Percentiles rank a stretch among this genome's conserved stretches.
Conservation (phyloP, 1,284 basidiomycete genomes). For the Phenoliferia sp. region DNA sequence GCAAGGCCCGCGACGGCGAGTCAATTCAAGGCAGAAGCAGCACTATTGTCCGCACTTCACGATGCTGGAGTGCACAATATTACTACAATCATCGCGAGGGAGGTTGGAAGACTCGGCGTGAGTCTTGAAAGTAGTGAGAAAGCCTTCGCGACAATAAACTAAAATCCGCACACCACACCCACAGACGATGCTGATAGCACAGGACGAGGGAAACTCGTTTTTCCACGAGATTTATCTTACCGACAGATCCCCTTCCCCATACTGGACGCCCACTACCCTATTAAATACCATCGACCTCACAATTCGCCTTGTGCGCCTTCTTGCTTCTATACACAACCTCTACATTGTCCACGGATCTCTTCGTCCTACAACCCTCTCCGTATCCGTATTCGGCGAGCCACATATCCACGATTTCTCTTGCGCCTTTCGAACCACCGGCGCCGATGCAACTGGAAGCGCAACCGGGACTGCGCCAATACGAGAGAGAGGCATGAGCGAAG, state of each 20-base stretch:
- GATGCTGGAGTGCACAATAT: constrained; percentile 16
- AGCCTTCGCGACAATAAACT: neutral
- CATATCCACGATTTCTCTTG: constrained; percentile 31
- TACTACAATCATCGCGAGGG: constrained; percentile 15
- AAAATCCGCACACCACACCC: neutral
- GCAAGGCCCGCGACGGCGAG: constrained; percentile 12
- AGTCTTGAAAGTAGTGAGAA: neutral
- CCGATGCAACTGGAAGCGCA: neutral
- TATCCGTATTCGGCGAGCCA: constrained; percentile 13
- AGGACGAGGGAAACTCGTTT: constrained; percentile 11
- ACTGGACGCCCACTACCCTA: constrained; percentile 18
- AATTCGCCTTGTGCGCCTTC: constrained; percentile 17
- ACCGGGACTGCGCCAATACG: too few species aligned
- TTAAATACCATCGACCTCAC: constrained; percentile 10
- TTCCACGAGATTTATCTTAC: constrained; percentile 14
- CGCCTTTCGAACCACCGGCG: constrained; percentile 12
- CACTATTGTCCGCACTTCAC: constrained; percentile 10
- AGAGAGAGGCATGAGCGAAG: constrained; percentile 29
- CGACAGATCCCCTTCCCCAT: neutral
- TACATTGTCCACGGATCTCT: constrained; percentile 27
- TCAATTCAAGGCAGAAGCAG: constrained; percentile 24
- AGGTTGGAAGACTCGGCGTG: constrained; percentile 21
- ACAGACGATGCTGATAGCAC: constrained; percentile 21
- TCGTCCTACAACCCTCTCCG: constrained; percentile 22
- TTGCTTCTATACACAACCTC: constrained; percentile 22